Evolutionary conservation across 176 grass and related monocot species (phyloP), one percentile per base, ranked within the genome.

Genomic region (Luzula sylvatica): DNA sequence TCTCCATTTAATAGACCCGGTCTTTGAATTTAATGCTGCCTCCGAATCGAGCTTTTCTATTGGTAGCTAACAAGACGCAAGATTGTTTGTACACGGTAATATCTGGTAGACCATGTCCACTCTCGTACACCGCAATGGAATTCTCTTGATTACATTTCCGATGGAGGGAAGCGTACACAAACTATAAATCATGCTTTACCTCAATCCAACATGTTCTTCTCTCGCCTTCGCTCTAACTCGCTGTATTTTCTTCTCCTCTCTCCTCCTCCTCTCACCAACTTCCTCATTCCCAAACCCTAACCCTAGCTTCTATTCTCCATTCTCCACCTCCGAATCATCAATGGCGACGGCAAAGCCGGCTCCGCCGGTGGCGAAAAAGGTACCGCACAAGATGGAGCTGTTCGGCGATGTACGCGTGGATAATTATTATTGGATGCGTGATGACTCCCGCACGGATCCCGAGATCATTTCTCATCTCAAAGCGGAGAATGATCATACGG

Each of bases 391-490:
- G 47, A 86, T 95, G 73, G 66, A 66, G 19, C 44, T 88, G 25
- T 79, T 88, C 56, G 80, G 83, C 23, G 83, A 95, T 20, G 72
- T 81, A 38, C 89, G 89, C 38, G 57, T 85, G 15, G 83, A 88
- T 58, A 46, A 81, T 57, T 95, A 88, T 76, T 95, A 95, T 64
- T 95, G 89, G 89, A 75, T 95, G 63, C 89, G 89, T 48, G 80
- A 88, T 43, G 80, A 94, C 69, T 72, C 79, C 51, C 75, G 88
- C 57, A 43, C 78, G 56, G 61, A 88, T 19, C 69, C 88, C 20
- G 61, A 72, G 22, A 72, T 95, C 8, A 56, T 95, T 46, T 50
- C 76, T 23, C 67, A 88, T 52, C 79, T 95, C 72, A 66, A 73
- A 53, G 76, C 73, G 58, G 89, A 95, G 76, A 95, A 88, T 56